Evolutionary conservation across 2,329 filamentous ascomycete species (phyloP).

Genomic region (Gyromitra esculenta): DNA sequence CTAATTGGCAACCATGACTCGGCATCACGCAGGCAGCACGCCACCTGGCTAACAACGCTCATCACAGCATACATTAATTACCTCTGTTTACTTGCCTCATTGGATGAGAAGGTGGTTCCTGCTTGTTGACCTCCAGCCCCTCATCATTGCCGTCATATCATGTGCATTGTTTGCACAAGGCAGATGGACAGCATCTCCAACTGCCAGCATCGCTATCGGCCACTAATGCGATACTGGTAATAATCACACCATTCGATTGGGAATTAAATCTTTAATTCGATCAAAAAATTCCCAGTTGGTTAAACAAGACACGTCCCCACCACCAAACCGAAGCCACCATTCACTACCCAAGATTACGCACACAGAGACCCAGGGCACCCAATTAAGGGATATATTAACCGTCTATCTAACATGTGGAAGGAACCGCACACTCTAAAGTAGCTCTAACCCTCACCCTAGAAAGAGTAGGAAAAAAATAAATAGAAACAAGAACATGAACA

Average conservation of each 20-base stretch:
- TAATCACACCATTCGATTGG: background rate
- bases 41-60: background rate
- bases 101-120: background rate
- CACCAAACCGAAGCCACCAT: background rate
- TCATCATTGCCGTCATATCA: constrained; percentile 2
- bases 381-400: constrained; percentile 46
- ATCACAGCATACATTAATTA: background rate
- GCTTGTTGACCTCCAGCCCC: background rate
- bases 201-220: background rate
- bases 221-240: background rate
- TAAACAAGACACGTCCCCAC: background rate
- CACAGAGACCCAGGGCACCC: constrained; percentile 23
- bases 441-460: constrained; percentile 50
- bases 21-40: constrained; percentile 9
- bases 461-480: constrained; percentile 28
- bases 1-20: background rate
- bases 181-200: background rate
- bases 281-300: background rate
- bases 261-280: background rate
- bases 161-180: constrained; percentile 3
- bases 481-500: constrained; percentile 38
- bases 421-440: constrained; percentile 47
- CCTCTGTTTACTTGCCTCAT: background rate
- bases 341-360: background rate
- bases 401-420: constrained; percentile 45